phyloP scores from a whole-genome alignment of 2,329 filamentous ascomycete species.

The Colletotrichum gloeosporioides region DNA sequence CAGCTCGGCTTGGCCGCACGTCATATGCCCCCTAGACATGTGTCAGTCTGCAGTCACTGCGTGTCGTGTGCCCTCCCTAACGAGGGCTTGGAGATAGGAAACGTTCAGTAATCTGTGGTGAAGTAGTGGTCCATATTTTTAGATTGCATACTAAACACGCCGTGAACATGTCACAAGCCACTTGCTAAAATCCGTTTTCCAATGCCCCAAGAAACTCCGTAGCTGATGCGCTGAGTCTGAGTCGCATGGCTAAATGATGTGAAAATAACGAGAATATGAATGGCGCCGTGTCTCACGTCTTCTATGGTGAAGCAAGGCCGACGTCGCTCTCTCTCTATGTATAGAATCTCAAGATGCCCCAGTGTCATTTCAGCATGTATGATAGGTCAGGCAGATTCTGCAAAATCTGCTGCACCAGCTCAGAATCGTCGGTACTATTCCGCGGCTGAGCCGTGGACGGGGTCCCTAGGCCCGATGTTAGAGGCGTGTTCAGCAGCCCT shows the following conservation, averaged over 20 bases:
- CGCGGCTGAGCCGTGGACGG: neutral
- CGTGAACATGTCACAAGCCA: neutral
- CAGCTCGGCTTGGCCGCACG: constrained; percentile 1
- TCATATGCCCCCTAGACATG: neutral
- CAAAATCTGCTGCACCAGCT: constrained; percentile 38
- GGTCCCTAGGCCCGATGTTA: neutral
- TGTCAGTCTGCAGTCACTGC: neutral
- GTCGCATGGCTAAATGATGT: neutral
- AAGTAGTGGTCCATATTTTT: neutral
- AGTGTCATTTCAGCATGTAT: constrained; percentile 47
- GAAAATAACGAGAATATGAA: neutral
- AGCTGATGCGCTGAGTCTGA: neutral
- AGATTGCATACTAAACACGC: neutral
- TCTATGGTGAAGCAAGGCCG: neutral
- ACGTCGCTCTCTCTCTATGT: neutral
- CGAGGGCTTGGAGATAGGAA: neutral
- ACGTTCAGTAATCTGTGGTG: neutral
- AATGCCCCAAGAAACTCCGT: constrained; percentile 2
- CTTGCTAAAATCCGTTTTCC: neutral
- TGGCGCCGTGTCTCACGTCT: neutral
- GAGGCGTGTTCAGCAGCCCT: neutral
- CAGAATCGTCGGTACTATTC: constrained; percentile 31
- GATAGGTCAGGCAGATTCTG: constrained; percentile 47
- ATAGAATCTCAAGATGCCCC: neutral
- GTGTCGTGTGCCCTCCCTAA: neutral